Percentiles rank a stretch among this genome's conserved stretches.
phyloP scores from a whole-genome alignment of 306 rosid species.

The Citrullus colocynthis region DNA sequence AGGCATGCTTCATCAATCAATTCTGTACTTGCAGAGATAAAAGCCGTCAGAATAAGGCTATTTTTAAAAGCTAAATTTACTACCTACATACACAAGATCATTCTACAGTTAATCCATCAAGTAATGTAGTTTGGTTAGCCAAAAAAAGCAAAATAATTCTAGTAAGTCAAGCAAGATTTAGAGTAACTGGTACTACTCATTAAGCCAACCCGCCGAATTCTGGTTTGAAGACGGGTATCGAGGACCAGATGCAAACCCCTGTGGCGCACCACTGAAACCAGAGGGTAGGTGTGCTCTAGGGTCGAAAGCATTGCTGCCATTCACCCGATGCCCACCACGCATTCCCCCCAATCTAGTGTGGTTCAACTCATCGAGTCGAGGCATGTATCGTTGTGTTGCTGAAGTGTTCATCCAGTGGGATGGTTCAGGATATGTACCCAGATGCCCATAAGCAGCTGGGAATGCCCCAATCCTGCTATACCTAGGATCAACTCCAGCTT shows the following conservation, averaged over 20 bases:
- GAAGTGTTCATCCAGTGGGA: conserved; percentile 29
- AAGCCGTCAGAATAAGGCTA: too few relatives aligned
- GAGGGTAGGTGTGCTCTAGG: conserved; percentile 21
- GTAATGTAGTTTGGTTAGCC: background rate
- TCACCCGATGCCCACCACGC: conserved; percentile 18
- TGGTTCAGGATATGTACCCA: conserved; percentile 12
- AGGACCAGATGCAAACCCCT: conserved; percentile 34
- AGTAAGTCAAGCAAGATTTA: background rate
- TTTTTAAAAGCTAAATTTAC: background rate
- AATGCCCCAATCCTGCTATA: conserved; percentile 8
- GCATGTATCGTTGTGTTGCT: conserved; percentile 47
- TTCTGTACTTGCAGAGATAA: background rate
- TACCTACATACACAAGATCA: background rate
- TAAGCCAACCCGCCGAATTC: conserved; percentile 43
- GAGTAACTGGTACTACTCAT: conserved; percentile 13
- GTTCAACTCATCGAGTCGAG: conserved; percentile 51
- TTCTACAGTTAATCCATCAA: background rate
- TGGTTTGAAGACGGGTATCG: conserved; percentile 18
- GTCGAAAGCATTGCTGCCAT: conserved; percentile 9
- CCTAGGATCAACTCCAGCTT: conserved; percentile 20
- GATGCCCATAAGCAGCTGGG: conserved; percentile 16
- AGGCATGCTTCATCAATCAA: too few relatives aligned
- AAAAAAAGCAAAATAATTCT: background rate
- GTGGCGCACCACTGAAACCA: conserved; percentile 14
- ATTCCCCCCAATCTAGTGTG: conserved; percentile 19